Base-by-base conservation (phyloP, 352 stramenopile species). In the Globisporangium viniferum region DNA sequence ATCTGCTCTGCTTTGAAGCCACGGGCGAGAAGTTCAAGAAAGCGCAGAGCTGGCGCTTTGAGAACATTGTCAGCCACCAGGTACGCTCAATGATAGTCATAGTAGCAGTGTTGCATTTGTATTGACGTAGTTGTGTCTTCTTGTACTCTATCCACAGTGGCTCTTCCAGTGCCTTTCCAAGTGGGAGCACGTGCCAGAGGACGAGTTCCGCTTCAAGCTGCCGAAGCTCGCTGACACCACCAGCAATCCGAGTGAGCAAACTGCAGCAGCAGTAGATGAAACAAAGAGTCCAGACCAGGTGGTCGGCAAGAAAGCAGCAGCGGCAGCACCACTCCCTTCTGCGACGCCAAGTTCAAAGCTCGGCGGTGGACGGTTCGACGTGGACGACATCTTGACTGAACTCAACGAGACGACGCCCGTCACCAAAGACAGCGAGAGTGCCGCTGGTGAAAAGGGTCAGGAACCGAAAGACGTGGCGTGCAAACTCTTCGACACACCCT, bases 1-100 rank as follows among this genome's bases (percentile, higher is more conserved):
- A 96, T 53, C 68, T 96, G 53, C 66, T 96, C 7, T 95, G 87
- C 63, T 84, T 84, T 58, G 89, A 94, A 76, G 68, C 81, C 1
- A 83, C 77, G 12, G 89, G 89, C 15, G 89, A 96, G 56, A 96
- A 96, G 62, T 96, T 87, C 73, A 91, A 95, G 71, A 92, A 90
- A 62, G 84, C 89, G 9, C 65, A 92, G 61, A 92, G 82, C 61
- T 96, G 89, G 89, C 73, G 77, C 53, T 91, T 93, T 41, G 69
- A 87, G 24, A 94, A 96, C 62, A 84, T 96, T 31, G 73, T 95
- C 60, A 86, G 76, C 35, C 84, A 90, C 33, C 79, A 96, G 80
- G 88, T 95, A 74, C n/a, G 12, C 35, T 27, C 31, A 29, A 20
- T 49, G 8, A 68, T 4, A 49, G 18, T 20, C 15, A 2, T 9